Evolutionary conservation across 1,139 yeast species (phyloP).

Genomic region (Kodamaea sp.): DNA sequence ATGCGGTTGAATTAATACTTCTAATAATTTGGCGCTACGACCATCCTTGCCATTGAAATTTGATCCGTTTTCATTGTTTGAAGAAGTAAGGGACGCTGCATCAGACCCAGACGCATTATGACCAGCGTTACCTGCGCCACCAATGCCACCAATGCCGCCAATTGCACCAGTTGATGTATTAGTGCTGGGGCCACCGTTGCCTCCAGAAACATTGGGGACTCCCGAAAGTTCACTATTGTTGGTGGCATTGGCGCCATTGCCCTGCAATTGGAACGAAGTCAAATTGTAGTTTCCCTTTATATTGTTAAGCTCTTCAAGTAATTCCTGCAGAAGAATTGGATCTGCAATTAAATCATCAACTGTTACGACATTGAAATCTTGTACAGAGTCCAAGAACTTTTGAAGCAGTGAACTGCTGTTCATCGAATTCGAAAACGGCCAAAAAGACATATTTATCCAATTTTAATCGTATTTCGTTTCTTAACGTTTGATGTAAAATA

Average conservation of each 20-base stretch:
- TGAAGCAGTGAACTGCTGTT: slow-evolving; percentile 41
- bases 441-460: slow-evolving; percentile 38
- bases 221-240: slow-evolving; percentile 2
- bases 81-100: slow-evolving; percentile 37
- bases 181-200: slow-evolving; percentile 10
- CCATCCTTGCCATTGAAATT: slow-evolving; percentile 29
- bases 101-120: slow-evolving; percentile 18
- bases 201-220: slow-evolving; percentile 12
- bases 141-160: slow-evolving; percentile 15
- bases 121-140: slow-evolving; percentile 24
- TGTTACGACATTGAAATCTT: slow-evolving; percentile 31
- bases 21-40: slow-evolving; percentile 40
- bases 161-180: slow-evolving; percentile 4
- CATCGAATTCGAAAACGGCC: slow-evolving; percentile 46
- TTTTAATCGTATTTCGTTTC: neutral
- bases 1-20: slow-evolving; percentile 45
- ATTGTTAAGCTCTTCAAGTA: slow-evolving; percentile 39
- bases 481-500: no score
- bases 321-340: slow-evolving; percentile 36
- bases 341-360: slow-evolving; percentile 37
- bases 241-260: slow-evolving; percentile 1
- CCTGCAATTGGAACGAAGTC: slow-evolving; percentile 28
- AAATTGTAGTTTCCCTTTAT: slow-evolving; percentile 35
- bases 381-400: slow-evolving; percentile 39
- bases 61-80: slow-evolving; percentile 28